Percentiles rank a stretch among this genome's conserved stretches.
Conservation (phyloP, 805 yeast genomes). For the Lipomyces mesembrius region DNA sequence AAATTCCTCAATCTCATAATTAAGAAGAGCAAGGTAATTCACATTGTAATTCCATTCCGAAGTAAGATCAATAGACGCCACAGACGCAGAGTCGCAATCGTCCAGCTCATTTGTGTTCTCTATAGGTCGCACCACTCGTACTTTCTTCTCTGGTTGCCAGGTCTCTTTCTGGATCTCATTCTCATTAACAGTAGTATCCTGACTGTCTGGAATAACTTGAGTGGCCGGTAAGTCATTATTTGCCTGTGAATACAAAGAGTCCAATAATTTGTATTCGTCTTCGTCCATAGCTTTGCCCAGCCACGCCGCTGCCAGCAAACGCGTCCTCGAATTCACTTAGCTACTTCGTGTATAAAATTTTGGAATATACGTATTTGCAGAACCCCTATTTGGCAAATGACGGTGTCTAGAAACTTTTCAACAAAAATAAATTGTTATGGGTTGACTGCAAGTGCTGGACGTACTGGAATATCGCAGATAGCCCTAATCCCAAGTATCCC, state of each 20-base stretch:
- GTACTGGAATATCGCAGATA: not conserved
- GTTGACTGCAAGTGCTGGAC: not conserved
- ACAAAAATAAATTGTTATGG: too few species aligned
- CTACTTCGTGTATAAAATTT: not conserved
- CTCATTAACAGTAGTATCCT: not conserved
- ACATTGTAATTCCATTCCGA: constrained; percentile 13
- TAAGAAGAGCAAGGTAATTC: constrained; percentile 22
- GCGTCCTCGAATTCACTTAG: not conserved
- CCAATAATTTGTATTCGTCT: not conserved
- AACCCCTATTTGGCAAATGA: not conserved
- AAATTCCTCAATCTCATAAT: constrained; percentile 28
- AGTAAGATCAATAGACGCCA: constrained; percentile 4
- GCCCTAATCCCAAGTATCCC: not conserved
- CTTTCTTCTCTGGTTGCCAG: not conserved
- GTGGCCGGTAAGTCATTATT: not conserved
- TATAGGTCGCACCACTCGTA: not conserved
- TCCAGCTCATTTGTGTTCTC: not conserved
- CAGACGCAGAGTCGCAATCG: constrained; percentile 2
- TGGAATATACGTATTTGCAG: not conserved
- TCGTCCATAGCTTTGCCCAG: not conserved
- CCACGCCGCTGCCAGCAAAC: not conserved
- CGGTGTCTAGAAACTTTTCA: too few species aligned
- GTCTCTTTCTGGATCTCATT: not conserved
- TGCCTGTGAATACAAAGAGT: not conserved
- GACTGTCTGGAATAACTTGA: not conserved